A percentile compares a stretch with the other conserved stretches of the same genome.
Evolutionary conservation across 179 eudicot species (phyloP).

Genomic region (Amaranthus tricolor): DNA sequence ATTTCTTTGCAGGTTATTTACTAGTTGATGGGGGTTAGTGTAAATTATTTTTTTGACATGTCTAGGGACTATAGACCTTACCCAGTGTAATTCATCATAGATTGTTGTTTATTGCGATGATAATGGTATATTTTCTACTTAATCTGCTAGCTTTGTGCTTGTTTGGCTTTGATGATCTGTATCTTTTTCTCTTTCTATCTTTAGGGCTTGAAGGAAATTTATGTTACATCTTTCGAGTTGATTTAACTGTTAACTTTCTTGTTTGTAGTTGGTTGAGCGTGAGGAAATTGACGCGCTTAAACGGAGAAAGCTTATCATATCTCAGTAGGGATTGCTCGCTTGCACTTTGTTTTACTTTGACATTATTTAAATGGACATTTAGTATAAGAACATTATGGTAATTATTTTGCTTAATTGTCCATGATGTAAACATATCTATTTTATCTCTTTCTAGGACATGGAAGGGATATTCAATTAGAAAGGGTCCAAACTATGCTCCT

Average conservation of each 20-base stretch:
- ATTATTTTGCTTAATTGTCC: background rate
- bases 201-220: background rate
- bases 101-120: background rate
- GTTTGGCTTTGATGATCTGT: background rate
- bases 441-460: constrained; percentile 47
- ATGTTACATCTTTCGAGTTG: background rate
- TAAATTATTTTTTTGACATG: background rate
- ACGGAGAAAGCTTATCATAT: constrained; percentile 69
- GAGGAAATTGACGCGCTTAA: constrained; percentile 76
- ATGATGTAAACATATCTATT: constrained; percentile 1
- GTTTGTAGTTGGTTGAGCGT: constrained; percentile 49
- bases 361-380: background rate
- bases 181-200: background rate
- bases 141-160: background rate
- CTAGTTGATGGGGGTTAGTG: background rate
- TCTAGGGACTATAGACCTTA: background rate
- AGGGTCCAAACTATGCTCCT: constrained; percentile 87
- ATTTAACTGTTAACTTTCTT: constrained; percentile 5
- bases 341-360: background rate
- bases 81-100: background rate
- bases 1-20: background rate
- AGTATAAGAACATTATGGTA: background rate
- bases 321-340: constrained; percentile 48
- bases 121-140: background rate
- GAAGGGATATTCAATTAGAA: constrained; percentile 77